phyloP scores from a whole-genome alignment of 352 stramenopile species.

The Lagenidium giganteum region DNA sequence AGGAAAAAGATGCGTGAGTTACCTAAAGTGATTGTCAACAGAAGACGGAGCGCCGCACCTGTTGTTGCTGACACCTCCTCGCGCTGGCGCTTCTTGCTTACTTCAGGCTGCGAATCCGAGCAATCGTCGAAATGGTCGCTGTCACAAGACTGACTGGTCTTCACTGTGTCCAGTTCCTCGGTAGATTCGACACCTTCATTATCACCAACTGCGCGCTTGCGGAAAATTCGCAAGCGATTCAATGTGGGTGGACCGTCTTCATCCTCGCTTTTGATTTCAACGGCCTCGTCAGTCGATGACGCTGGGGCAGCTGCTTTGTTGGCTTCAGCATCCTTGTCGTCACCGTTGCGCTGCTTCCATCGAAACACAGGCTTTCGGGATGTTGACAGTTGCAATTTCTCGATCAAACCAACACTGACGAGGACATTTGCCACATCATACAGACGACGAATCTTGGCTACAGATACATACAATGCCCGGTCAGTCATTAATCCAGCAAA shows the following conservation, averaged over 20 bases:
- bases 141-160: slow-evolving; percentile 45
- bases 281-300: too few relatives aligned
- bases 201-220: too few relatives aligned
- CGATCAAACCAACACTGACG: slow-evolving; percentile 82
- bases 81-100: too few relatives aligned
- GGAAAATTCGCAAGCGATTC: not conserved
- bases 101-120: slow-evolving; percentile 40
- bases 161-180: too few relatives aligned
- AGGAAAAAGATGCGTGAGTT: too few relatives aligned
- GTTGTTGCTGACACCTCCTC: too few relatives aligned
- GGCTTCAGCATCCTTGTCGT: slow-evolving; percentile 6
- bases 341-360: slow-evolving; percentile 35
- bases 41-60: too few relatives aligned
- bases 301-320: too few relatives aligned
- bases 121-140: slow-evolving; percentile 47
- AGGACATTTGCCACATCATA: slow-evolving; percentile 97
- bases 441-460: slow-evolving; percentile 91
- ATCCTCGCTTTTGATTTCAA: slow-evolving; percentile 10
- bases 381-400: slow-evolving; percentile 73
- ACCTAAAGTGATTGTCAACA: too few relatives aligned
- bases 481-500: not conserved
- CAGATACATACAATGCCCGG: too few relatives aligned
- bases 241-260: slow-evolving; percentile 1
- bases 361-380: slow-evolving; percentile 70
- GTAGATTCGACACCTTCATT: too few relatives aligned